Evolutionary conservation across 148 eudicot genomes (phyloP), one percentile per base, ranked within the genome.

Genomic region (Pharnaceum exiguum): DNA sequence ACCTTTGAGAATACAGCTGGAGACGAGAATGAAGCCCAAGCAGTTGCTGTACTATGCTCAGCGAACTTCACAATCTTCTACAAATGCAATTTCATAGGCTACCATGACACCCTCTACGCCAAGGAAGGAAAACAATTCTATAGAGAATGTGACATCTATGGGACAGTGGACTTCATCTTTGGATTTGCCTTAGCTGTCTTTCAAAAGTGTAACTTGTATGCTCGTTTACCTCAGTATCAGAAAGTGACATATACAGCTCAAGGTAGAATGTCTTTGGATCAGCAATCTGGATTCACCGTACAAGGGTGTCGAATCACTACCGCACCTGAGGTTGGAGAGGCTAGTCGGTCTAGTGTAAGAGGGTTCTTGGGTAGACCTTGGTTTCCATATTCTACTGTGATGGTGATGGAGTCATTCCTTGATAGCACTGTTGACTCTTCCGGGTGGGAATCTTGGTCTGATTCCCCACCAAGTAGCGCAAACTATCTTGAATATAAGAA

Each of bases 141-240:
- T 52, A 73, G 94, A 31, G 84, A 82, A 16, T 86, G 89, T 44
- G 86, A 86, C 67, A 38, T 86, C 7, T 82, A 80, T 57, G 94
- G 94, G 8, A 86, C 94, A 16, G 70, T 82, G 6, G 94, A 86
- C 49, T 86, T 86, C 86, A 74, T 84, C 27, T 88, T 88, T 28
- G 96, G 96, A 16, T 84, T 79, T 51, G 87, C 96, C 2, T 75
- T 80, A 9, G 91, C 80, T 17, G 91, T 88, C 2, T 72, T 88
- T 63, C 96, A 84, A 23, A 73, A 71, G 28, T 75, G 88, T 57
- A 82, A 82, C 44, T 47, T 88, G 1, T 84, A 84, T n/a, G 91
- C 86, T 9, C 80, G 91, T 0, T 57, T 49, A 18, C 78, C 88
- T 0, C 26, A 59, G n/a, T 63, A 29, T n/a, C 76, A 59, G 28